phyloP scores from a whole-genome alignment of 2,329 filamentous ascomycete genomes.

The Mycocentrospora acerina region DNA sequence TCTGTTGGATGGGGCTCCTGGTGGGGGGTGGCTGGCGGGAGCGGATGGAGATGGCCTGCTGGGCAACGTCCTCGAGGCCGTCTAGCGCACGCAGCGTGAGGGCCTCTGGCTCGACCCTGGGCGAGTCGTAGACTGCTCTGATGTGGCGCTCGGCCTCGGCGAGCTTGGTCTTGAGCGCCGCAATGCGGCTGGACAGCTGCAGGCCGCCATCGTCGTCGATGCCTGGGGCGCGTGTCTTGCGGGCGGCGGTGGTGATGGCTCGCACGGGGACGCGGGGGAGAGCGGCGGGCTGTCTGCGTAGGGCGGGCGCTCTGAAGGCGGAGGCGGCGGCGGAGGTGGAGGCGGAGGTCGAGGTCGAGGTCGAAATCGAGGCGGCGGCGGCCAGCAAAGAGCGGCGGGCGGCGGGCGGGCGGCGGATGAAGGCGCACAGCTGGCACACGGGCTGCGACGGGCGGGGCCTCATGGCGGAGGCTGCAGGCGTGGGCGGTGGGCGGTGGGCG shows the following conservation, averaged over 20 bases:
- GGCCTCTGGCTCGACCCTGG: constrained; percentile 28
- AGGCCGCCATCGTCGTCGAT: constrained; percentile 10
- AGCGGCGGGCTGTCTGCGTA: constrained; percentile 24
- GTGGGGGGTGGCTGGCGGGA: constrained; percentile 23
- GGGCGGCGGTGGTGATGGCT: constrained; percentile 20
- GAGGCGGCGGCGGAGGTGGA: constrained; percentile 19
- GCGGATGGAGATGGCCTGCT: constrained; percentile 32
- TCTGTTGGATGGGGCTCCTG: constrained; percentile 28
- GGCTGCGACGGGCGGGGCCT: constrained; percentile 21
- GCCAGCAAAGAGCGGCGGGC: constrained; percentile 31
- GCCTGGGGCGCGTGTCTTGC: constrained; percentile 15
- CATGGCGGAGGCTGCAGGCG: constrained; percentile 1
- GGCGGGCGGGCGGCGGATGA: constrained; percentile 30
- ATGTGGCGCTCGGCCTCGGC: constrained; percentile 31
- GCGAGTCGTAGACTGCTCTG: constrained; percentile 25
- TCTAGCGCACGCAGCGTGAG: constrained; percentile 22
- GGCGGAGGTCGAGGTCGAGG: constrained; percentile 8
- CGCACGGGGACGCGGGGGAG: constrained; percentile 18
- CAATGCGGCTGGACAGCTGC: constrained; percentile 22
- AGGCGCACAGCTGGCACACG: constrained; percentile 38
- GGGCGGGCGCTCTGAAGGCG: constrained; percentile 25
- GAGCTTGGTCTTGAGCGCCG: constrained; percentile 22
- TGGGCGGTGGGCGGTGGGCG: constrained; percentile 1
- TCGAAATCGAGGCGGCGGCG: constrained; percentile 14
- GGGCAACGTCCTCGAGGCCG: constrained; percentile 25